A percentile compares a stretch with the other conserved stretches of the same genome.
phyloP scores from a whole-genome alignment of 2,329 filamentous ascomycete species.

The Arthrobotrys conoides region DNA sequence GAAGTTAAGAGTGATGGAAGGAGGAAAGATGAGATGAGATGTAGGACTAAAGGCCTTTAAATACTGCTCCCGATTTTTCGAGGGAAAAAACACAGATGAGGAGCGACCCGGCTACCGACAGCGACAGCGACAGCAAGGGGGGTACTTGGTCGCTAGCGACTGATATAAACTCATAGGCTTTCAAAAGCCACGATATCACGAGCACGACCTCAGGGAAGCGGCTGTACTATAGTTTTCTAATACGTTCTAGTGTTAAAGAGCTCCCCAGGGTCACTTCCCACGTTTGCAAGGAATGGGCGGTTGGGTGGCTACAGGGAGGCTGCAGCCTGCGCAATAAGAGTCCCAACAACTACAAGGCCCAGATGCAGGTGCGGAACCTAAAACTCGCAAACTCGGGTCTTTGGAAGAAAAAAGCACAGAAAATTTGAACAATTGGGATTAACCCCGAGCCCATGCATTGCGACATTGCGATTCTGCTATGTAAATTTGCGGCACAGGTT shows the following conservation, averaged over 20 bases:
- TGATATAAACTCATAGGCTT: neutral
- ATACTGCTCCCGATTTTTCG: neutral
- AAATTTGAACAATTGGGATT: neutral
- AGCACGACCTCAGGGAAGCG: neutral
- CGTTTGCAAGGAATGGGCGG: slow-evolving; percentile 11
- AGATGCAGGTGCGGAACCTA: slow-evolving; percentile 1
- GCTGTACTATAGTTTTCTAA: neutral
- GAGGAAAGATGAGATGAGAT: neutral
- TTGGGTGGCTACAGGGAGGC: slow-evolving; percentile 6
- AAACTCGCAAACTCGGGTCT: slow-evolving; percentile 15
- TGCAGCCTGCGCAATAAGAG: neutral
- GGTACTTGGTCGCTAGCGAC: neutral
- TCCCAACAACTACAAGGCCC: neutral
- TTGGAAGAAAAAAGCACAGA: neutral
- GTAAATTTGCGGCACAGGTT: slow-evolving; percentile 2
- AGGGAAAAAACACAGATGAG: neutral
- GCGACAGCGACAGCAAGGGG: slow-evolving; percentile 2
- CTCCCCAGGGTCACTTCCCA: neutral
- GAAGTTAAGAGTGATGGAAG: neutral
- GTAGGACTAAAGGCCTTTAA: neutral
- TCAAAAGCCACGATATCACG: neutral
- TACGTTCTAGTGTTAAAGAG: neutral
- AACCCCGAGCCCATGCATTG: neutral
- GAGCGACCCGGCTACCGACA: slow-evolving; percentile 3
- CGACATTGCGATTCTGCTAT: neutral